Evolutionary conservation across 495 filamentous ascomycete species (phyloP).

Genomic region (Trichoderma reesei): DNA sequence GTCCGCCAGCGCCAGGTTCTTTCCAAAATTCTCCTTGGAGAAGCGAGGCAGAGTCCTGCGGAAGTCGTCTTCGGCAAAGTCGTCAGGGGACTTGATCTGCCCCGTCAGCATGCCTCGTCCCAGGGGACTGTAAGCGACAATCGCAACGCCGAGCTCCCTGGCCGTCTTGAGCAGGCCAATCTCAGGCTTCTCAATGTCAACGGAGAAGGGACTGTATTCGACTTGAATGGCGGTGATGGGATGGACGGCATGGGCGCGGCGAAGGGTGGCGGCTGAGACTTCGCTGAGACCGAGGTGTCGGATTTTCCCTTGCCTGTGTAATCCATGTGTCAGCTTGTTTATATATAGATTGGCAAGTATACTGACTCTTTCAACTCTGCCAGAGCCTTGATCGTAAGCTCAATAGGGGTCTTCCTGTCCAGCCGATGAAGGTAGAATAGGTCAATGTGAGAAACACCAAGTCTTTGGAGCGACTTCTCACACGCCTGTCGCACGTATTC

Average conservation of each 20-base stretch:
- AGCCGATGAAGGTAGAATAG: slow-evolving; percentile 51
- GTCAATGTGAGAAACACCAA: slow-evolving; percentile 46
- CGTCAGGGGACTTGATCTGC: slow-evolving; percentile 22
- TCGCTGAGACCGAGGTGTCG: slow-evolving; percentile 41
- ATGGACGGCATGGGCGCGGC: slow-evolving; percentile 28
- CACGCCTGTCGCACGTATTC: slow-evolving; percentile 43
- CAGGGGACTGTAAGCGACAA: slow-evolving; percentile 39
- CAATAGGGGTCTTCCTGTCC: slow-evolving; percentile 47
- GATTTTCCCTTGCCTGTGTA: slow-evolving; percentile 35
- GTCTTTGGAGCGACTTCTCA: slow-evolving; percentile 40
- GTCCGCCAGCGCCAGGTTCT: slow-evolving; percentile 44
- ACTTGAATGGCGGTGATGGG: slow-evolving; percentile 34
- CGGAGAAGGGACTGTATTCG: slow-evolving; percentile 36
- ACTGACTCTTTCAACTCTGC: slow-evolving; percentile 26
- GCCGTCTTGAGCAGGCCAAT: slow-evolving; percentile 29
- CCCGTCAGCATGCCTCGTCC: slow-evolving; percentile 41
- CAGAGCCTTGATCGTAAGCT: slow-evolving; percentile 49
- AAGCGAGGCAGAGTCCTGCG: slow-evolving; percentile 33
- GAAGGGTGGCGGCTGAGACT: slow-evolving; percentile 26
- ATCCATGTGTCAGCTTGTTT: neutral
- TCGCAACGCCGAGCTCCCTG: slow-evolving; percentile 38
- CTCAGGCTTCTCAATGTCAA: slow-evolving; percentile 32
- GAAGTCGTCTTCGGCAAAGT: slow-evolving; percentile 32
- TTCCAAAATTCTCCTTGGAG: slow-evolving; percentile 42
- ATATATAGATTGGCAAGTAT: slow-evolving; percentile 13